Evolutionary conservation across 768 basidiomycete species (phyloP).

Genomic region (Boletus subcaerulescens): DNA sequence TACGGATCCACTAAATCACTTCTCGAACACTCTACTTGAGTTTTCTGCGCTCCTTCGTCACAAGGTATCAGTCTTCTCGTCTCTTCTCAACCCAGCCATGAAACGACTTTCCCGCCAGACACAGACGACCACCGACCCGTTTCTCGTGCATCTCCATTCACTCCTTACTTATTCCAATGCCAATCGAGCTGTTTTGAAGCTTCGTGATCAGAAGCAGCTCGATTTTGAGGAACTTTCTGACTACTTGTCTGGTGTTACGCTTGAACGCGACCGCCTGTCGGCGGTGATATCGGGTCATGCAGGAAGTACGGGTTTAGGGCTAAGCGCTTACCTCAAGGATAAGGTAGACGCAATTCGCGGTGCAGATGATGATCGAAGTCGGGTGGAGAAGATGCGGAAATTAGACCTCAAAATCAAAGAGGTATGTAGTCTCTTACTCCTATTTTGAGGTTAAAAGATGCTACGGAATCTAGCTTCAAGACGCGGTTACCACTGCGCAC

Average conservation of each 20-base stretch:
- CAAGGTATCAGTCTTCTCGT: slow-evolving; percentile 47
- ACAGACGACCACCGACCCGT: slow-evolving; percentile 87
- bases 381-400: slow-evolving; percentile 92
- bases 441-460: neutral
- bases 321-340: slow-evolving; percentile 89
- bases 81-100: neutral
- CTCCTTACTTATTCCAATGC: slow-evolving; percentile 91
- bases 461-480: slow-evolving; percentile 67
- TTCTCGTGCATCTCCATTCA: slow-evolving; percentile 87
- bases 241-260: slow-evolving; percentile 88
- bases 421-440: slow-evolving; percentile 39
- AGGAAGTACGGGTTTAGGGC: slow-evolving; percentile 77
- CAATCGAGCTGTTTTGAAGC: slow-evolving; percentile 89
- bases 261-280: slow-evolving; percentile 89
- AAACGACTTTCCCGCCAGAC: slow-evolving; percentile 47
- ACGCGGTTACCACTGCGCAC: slow-evolving; percentile 91
- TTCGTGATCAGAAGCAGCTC: slow-evolving; percentile 97
- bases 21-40: slow-evolving; percentile 93
- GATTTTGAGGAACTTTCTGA: slow-evolving; percentile 97
- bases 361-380: slow-evolving; percentile 87
- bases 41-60: slow-evolving; percentile 90
- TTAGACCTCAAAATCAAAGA: slow-evolving; percentile 94
- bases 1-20: slow-evolving; percentile 95
- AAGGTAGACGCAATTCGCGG: slow-evolving; percentile 89
- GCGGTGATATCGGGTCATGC: slow-evolving; percentile 89